Evolutionary conservation across 208 protist genomes (phyloP).

Genomic region (Trypanosoma rangeli): DNA sequence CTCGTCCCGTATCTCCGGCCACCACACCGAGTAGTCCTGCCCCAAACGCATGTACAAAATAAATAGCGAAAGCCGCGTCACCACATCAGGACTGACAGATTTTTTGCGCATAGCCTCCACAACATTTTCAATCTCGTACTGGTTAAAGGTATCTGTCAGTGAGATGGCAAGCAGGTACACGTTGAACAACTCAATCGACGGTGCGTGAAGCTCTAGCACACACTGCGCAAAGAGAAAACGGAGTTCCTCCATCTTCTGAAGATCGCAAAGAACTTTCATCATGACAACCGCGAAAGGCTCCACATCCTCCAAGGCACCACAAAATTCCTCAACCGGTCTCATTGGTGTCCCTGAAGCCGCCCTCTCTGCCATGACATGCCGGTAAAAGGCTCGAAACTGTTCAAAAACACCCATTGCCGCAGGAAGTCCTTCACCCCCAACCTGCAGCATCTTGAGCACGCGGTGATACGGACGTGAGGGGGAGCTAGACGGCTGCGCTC

Average conservation of each 20-base stretch:
- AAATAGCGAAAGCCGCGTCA: slow-evolving; percentile 81
- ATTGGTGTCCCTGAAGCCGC: background rate
- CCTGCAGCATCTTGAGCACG: slow-evolving; percentile 54
- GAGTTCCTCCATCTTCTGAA: slow-evolving; percentile 82
- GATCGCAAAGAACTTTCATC: slow-evolving; percentile 87
- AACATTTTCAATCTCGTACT: slow-evolving; percentile 86
- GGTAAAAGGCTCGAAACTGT: slow-evolving; percentile 76
- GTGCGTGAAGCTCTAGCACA: slow-evolving; percentile 55
- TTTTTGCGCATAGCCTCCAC: slow-evolving; percentile 67
- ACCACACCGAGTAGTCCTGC: slow-evolving; percentile 56
- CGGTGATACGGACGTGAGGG: slow-evolving; percentile 46
- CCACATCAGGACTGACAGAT: slow-evolving; percentile 53
- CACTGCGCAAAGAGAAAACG: slow-evolving; percentile 90
- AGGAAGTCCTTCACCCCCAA: slow-evolving; percentile 60
- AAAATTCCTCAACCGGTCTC: slow-evolving; percentile 76
- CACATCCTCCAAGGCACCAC: slow-evolving; percentile 51
- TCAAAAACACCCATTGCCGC: slow-evolving; percentile 65
- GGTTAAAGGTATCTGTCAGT: slow-evolving; percentile 85
- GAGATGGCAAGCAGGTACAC: slow-evolving; percentile 85
- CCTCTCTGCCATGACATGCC: background rate
- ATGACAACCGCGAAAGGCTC: slow-evolving; percentile 75
- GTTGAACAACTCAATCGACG: slow-evolving; percentile 82
- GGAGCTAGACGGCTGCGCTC: background rate
- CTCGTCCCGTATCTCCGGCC: slow-evolving; percentile 62
- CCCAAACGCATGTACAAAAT: slow-evolving; percentile 85